These are phyloP conservation scores for Colletotrichum zoysiae DNA, from an alignment of 2,329 filamentous ascomycete genomes.

Conservation along the genomic window DNA sequence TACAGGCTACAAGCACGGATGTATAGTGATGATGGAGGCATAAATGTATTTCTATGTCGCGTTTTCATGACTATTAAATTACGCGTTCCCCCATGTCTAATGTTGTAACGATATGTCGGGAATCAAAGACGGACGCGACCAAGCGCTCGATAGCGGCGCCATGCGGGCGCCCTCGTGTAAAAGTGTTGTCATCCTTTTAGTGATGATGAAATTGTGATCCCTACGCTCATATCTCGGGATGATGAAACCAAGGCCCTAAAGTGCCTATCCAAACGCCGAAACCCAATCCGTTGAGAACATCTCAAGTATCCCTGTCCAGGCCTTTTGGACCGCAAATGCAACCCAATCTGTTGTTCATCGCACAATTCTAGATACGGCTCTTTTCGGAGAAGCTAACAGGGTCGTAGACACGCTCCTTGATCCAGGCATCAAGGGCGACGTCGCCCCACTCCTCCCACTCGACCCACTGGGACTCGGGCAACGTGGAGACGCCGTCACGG, in stretches of 20 bases:
- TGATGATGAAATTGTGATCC: conserved; percentile 34
- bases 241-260: conserved; percentile 34
- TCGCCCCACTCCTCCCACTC: conserved; percentile 81
- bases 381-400: conserved; percentile 60
- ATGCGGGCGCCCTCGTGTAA: conserved; percentile 30
- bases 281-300: conserved; percentile 35
- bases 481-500: conserved; percentile 78
- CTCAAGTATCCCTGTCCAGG: conserved; percentile 34
- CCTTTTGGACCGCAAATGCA: conserved; percentile 35
- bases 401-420: conserved; percentile 72
- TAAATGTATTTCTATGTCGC: conserved; percentile 38
- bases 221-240: conserved; percentile 34
- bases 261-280: conserved; percentile 40
- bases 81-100: conserved; percentile 23
- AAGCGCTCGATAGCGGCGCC: conserved; percentile 31
- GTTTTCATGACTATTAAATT: conserved; percentile 34
- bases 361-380: conserved; percentile 38
- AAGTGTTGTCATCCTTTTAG: conserved; percentile 30
- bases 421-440: conserved; percentile 70
- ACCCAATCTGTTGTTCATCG: conserved; percentile 29
- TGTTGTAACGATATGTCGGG: conserved; percentile 28
- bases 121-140: conserved; percentile 33
- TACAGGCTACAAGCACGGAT: too few species aligned
- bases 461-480: conserved; percentile 77
- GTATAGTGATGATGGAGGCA: conserved; percentile 14